These are phyloP conservation scores for Pichia paraexigua DNA, from an alignment of 805 yeast species.

Conservation along the genomic window DNA sequence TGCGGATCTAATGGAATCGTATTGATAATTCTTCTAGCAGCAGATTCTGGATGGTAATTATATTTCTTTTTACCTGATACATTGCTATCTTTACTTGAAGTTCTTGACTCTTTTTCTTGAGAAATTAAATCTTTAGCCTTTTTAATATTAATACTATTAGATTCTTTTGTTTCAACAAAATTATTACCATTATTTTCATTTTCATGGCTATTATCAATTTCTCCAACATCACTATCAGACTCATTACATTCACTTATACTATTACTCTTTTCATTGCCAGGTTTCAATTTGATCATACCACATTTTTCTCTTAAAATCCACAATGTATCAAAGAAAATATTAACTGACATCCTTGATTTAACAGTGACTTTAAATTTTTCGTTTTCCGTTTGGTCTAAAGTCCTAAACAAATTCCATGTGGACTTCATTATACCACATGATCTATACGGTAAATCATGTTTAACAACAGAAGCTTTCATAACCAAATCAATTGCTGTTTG, in stretches of 20 bases:
- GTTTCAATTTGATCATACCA: slow-evolving; percentile 66
- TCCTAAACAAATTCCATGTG: slow-evolving; percentile 81
- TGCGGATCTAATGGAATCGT: slow-evolving; percentile 80
- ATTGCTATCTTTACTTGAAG: slow-evolving; percentile 9
- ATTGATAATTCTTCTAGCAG: slow-evolving; percentile 65
- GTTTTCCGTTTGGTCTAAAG: slow-evolving; percentile 48
- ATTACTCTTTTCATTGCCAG: slow-evolving; percentile 18
- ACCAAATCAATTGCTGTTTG: slow-evolving; percentile 60
- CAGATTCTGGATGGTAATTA: slow-evolving; percentile 49
- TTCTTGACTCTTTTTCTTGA: slow-evolving; percentile 16
- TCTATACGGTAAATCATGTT: slow-evolving; percentile 88
- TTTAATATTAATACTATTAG: slow-evolving; percentile 20
- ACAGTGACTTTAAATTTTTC: slow-evolving; percentile 44
- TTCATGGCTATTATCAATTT: slow-evolving; percentile 10
- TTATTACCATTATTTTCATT: slow-evolving; percentile 12
- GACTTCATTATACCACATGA: slow-evolving; percentile 91
- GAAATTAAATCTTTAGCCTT: slow-evolving; percentile 14
- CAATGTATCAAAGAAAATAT: slow-evolving; percentile 85
- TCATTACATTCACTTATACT: slow-evolving; percentile 10
- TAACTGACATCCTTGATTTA: slow-evolving; percentile 82
- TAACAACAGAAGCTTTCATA: slow-evolving; percentile 72
- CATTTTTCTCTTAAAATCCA: slow-evolving; percentile 80
- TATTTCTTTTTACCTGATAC: slow-evolving; percentile 15
- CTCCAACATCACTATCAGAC: slow-evolving; percentile 12
- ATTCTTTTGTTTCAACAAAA: background rate